Evolutionary conservation across 192 early-diverging fungal species (phyloP), one percentile per base, ranked within the genome.

Genomic region (Helicostylum pulchrum): DNA sequence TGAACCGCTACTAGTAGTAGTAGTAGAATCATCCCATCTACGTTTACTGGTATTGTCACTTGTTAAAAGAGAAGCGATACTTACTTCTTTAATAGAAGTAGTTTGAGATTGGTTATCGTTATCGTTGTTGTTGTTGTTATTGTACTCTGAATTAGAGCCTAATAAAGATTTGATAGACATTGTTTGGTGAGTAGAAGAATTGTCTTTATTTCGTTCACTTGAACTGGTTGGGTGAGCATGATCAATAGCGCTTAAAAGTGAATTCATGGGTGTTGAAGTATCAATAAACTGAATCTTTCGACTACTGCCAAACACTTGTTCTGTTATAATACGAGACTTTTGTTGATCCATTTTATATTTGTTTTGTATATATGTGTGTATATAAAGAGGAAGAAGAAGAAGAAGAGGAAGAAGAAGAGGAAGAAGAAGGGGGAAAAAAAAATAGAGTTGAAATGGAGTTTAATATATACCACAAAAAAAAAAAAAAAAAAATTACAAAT

Each of bases 301-400:
- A 66, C 70, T 72, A 20, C 65, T 67, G 32, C 71, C 71, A 59
- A 73, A 73, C 17, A 73, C 71, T 66, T 73, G 65, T 36, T 73
- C 53, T 39, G 71, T 67, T 45, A 73, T 52, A 56, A 73, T 54
- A 54, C 61, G 71, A 26, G 71, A 72, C 6, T 39, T 39, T 26
- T 61, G 48, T 39, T 61, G 64, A 12, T 66, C 64, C 64, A 66
- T 66, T 14, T 30, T 34, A 47, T 19, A 19, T 56, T 39, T 26
- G 0, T 26, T 26, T 26, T 26, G 2, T 12, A 15, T 12, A 12
- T 45, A 15, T 45, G 14, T 12, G 44, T 45, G 44, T 45, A 45
- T 8, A 8, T 43, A 11, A 43, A 23, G 23, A 53, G 19, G n/a
- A 53, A 30, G n/a, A 31, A 15, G 26, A 31, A 54, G 26, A 54